Conservation (phyloP, 192 early-diverging fungal species). For the Podila epicladia region DNA sequence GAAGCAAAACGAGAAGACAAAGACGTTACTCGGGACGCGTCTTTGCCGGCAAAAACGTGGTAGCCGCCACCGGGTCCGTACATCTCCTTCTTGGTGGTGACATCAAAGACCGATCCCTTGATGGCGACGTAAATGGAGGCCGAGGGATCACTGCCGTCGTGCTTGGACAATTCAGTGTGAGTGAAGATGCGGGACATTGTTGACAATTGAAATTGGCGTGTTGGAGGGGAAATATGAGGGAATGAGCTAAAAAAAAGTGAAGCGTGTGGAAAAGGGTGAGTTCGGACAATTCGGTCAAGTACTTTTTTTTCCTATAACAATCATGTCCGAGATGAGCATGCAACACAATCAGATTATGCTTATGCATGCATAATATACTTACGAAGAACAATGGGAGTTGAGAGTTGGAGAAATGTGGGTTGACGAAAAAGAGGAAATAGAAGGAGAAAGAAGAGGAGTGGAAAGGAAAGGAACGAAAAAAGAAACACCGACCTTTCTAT, state of each 20-base stretch:
- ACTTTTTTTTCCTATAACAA: too few relatives aligned
- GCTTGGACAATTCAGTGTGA: slow-evolving; percentile 65
- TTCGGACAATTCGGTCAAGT: too few relatives aligned
- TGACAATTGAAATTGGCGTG: not conserved
- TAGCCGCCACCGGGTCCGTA: slow-evolving; percentile 73
- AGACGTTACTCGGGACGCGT: slow-evolving; percentile 67
- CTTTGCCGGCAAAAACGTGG: slow-evolving; percentile 81
- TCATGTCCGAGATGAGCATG: too few relatives aligned
- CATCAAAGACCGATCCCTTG: slow-evolving; percentile 83
- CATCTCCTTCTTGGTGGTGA: slow-evolving; percentile 63
- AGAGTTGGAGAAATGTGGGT: not conserved
- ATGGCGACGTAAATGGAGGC: slow-evolving; percentile 84
- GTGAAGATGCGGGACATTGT: slow-evolving; percentile 56
- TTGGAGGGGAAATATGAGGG: not conserved
- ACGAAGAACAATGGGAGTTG: too few relatives aligned
- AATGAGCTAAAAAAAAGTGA: not conserved
- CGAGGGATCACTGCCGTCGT: slow-evolving; percentile 65
- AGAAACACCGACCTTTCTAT: not conserved
- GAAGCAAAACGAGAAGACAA: not conserved
- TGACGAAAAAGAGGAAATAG: not conserved
- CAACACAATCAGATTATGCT: not conserved
- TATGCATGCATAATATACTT: not conserved
- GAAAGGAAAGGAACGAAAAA: not conserved
- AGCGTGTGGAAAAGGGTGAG: not conserved
- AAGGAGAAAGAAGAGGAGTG: not conserved